phyloP scores from a whole-genome alignment of 2,329 filamentous ascomycete genomes.

The Massarina eburnea region DNA sequence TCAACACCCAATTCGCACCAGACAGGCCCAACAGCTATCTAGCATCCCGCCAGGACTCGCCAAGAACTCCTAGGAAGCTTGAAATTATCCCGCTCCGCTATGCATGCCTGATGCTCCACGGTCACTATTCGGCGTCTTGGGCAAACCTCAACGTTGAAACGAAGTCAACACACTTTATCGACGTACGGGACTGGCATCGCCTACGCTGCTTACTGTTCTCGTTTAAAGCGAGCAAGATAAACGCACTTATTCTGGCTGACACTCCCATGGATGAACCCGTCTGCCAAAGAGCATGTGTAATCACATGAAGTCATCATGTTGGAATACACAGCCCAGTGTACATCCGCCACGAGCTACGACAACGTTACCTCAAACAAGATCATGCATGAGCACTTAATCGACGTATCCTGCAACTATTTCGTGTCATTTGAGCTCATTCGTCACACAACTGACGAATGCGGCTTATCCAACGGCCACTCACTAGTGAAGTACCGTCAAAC shows the following conservation, averaged over 20 bases:
- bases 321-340: not conserved
- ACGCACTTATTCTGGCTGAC: no score
- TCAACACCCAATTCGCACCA: not conserved
- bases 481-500: conserved; percentile 19
- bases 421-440: not conserved
- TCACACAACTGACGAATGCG: no score
- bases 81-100: conserved; percentile 17
- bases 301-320: not conserved
- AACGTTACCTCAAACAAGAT: not conserved
- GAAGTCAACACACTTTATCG: not conserved
- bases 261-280: not conserved
- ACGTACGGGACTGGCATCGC: not conserved
- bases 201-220: not conserved
- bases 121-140: not conserved
- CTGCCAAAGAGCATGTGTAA: no score
- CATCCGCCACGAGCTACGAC: not conserved
- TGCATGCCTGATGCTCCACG: not conserved
- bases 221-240: not conserved
- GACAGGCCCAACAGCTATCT: not conserved
- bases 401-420: not conserved
- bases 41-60: conserved; percentile 1
- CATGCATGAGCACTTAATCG: not conserved
- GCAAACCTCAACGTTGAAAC: conserved; percentile 1
- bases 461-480: not conserved
- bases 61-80: conserved; percentile 9